Evolutionary conservation across 225 moss, liverwort and hornwort species (phyloP).

Genomic region (Asterella californica): DNA sequence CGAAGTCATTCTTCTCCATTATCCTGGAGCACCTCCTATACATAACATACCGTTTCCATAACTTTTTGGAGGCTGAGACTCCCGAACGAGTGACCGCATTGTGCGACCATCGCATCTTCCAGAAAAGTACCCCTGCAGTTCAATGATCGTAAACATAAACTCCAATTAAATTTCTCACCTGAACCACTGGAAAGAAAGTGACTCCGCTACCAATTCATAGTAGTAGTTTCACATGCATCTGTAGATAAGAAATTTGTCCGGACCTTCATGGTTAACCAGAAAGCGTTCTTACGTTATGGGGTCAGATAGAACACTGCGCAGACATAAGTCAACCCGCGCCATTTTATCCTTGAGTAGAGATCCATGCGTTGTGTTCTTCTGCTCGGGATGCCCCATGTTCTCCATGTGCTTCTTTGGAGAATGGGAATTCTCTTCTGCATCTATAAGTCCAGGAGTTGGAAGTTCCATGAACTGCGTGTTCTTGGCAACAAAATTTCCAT

Average conservation of each 20-base stretch:
- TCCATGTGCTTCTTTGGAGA: conserved; percentile 13
- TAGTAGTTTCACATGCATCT: not conserved
- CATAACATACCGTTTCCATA: conserved; percentile 39
- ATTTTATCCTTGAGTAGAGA: conserved; percentile 22
- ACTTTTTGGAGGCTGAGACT: conserved; percentile 39
- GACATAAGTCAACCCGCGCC: conserved; percentile 22
- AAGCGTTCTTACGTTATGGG: conserved; percentile 38
- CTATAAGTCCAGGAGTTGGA: conserved; percentile 17
- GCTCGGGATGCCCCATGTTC: conserved; percentile 6
- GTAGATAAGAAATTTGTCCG: not conserved
- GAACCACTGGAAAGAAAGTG: not conserved
- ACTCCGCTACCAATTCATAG: not conserved
- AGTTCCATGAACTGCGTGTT: not conserved
- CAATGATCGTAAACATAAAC: not conserved
- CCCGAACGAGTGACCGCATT: conserved; percentile 58
- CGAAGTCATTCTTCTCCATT: not conserved
- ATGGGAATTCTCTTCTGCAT: conserved; percentile 25
- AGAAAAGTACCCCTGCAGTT: conserved; percentile 46
- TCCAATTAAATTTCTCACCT: not conserved
- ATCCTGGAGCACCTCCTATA: not conserved
- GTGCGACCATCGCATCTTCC: conserved; percentile 63
- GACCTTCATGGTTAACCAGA: not conserved
- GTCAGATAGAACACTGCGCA: conserved; percentile 49
- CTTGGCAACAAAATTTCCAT: not conserved
- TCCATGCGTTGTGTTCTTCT: not conserved